Base-by-base conservation (phyloP, 768 basidiomycete genomes). In the Rickenella mellea region DNA sequence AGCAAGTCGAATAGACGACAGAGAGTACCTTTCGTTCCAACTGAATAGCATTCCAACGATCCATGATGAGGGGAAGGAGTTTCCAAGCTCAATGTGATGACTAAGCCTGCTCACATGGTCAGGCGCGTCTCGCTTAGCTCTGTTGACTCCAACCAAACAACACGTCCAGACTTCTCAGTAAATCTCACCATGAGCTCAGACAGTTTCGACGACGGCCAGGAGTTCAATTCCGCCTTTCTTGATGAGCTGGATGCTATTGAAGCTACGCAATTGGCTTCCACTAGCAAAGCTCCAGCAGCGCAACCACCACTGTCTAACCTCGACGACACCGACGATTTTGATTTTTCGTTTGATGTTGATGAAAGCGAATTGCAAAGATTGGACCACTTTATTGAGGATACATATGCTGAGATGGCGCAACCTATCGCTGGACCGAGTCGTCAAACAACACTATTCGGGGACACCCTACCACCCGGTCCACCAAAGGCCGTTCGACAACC, bases 241-340 rank as follows among this genome's bases (percentile, higher is more conserved):
- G 60, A 70, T 27, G 69, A 82, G 52, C 67, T 89, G 19, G 80
- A 84, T 53, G 70, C 74, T 15, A 78, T 90, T 33, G 84, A 89
- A 61, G 77, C 81, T 8, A 69, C 74, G 12, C 68, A 76, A 53
- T 44, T 47, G 36, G 32, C 50, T 49, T 50, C 58, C 27, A 29
- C 55, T 14, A 41, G 35, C 49, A 36, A 36, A 48, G 48, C 21
- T 27, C 46, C 50, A 50, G 36, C 41, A 44, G 50, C 39, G 37
- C 46, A 43, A 40, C 52, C 40, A 49, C 48, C 55, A 45, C 42
- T 43, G 42, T 29, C 44, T 38, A 27, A 39, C 36, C 41, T 43
- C 44, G 24, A 46, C 43, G 25, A 48, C 57, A 56, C 55, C 4
- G 56, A 60, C 37, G 60, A 54, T 4, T 60, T 51, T 38, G 61